Conservation (phyloP, 2,329 filamentous ascomycete species). For the Penicillium sp. region DNA sequence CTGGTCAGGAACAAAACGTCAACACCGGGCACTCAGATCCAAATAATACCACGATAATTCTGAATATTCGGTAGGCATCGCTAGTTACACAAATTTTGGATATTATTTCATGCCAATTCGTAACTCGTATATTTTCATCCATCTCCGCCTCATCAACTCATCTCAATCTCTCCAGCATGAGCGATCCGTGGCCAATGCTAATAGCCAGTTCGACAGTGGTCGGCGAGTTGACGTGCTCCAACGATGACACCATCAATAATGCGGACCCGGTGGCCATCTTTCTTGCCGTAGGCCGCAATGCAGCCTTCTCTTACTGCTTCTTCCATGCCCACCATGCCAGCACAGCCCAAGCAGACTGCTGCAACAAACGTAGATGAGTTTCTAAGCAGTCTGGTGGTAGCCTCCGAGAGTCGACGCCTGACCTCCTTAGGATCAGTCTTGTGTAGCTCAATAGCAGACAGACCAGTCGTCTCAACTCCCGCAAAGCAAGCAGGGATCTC, state of each 20-base stretch:
- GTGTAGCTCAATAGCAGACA: conserved; percentile 81
- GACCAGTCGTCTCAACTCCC: conserved; percentile 79
- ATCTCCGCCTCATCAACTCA: not conserved
- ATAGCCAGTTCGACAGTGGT: conserved; percentile 43
- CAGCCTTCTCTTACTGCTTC: conserved; percentile 73
- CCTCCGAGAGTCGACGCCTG: conserved; percentile 65
- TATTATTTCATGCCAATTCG: not conserved
- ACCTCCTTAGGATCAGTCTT: conserved; percentile 67
- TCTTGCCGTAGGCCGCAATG: conserved; percentile 64
- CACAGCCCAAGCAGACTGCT: conserved; percentile 83
- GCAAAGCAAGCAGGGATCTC: conserved; percentile 62
- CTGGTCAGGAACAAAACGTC: conserved; percentile 11
- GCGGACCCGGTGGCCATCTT: conserved; percentile 61
- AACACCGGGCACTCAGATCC: conserved; percentile 6
- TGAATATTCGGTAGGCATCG: not conserved
- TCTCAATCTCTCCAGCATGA: not conserved
- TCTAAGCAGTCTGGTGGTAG: conserved; percentile 67
- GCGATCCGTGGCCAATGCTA: conserved; percentile 16
- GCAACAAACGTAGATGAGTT: conserved; percentile 56
- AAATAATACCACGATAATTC: no score
- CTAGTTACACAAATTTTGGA: not conserved
- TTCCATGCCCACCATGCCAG: conserved; percentile 87
- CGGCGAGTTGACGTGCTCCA: conserved; percentile 42
- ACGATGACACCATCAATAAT: conserved; percentile 71
- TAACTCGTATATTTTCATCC: not conserved